Base-by-base conservation (phyloP, 176 grass and related monocot genomes). In the Typha latifolia region DNA sequence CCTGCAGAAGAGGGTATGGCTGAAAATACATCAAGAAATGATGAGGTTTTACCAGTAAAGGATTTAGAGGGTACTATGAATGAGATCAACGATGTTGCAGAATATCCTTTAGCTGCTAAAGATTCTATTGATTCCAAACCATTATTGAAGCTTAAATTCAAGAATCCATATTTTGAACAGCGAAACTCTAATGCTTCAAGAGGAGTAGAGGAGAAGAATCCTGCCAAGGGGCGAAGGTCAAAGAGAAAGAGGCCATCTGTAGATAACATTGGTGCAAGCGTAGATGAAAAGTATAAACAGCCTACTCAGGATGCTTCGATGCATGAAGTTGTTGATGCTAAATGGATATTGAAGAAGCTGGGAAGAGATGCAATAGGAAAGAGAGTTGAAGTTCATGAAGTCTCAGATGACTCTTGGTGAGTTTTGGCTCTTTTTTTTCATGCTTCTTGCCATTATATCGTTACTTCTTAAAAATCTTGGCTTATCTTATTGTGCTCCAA, bases 81-180 rank as follows among this genome's bases (percentile, higher is more conserved):
- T 32, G 63, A 65, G 34, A 65, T 65, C 32, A 14, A 65, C 47
- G 32, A 65, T 18, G 63, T 19, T 6, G 32, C 63, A 3, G 63
- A 32, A 18, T 65, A 24, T 37, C n/a, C 63, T 10, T 65, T 43
- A 9, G 63, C 5, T 65, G 15, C 16, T 14, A 65, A 65, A 37
- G 9, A 5, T 1, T 65, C 63, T 29, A 65, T 34, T 32, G 63
- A 65, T 65, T n/a, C 32, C 32, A 65, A n/a, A 43, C 63, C 63
- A 19, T 65, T 65, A 15, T 65, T 65, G 63, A 65, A 65, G 63
- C 32, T 65, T n/a, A 65, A 65, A 16, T 65, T 65, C 63, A 65
- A 65, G 32, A 65, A 65, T n/a, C 63, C 63, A 65, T 65, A 65
- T 65, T 37, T 65, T 65, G 63, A 65, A 65, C 63, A 65, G 63